phyloP scores from a whole-genome alignment of 164 flowering plant genomes.

The Vitis riparia region DNA sequence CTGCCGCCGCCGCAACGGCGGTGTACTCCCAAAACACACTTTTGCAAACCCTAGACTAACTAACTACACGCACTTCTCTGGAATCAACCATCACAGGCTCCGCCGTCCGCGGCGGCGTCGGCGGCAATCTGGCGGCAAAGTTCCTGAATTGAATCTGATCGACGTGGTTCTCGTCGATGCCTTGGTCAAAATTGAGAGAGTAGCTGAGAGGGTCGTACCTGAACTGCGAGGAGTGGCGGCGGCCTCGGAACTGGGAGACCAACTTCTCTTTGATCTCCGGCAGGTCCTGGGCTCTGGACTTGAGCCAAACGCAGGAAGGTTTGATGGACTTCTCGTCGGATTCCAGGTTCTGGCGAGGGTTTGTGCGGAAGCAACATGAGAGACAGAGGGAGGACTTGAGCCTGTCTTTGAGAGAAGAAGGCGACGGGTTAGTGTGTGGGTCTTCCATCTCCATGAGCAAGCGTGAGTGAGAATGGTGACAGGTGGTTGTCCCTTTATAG shows the following conservation, averaged over 20 bases:
- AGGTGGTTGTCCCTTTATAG: no score
- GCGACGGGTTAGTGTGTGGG: neutral
- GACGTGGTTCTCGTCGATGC: neutral
- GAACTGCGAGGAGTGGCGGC: neutral
- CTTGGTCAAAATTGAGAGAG: neutral
- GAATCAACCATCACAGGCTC: no score
- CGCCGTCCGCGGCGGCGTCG: neutral
- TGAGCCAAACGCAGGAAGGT: constrained; percentile 21
- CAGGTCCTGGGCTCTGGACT: neutral
- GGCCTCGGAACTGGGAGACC: neutral
- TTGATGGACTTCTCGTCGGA: constrained; percentile 14
- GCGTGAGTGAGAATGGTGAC: neutral
- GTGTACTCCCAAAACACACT: no score
- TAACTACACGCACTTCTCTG: no score
- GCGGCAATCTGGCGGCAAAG: neutral
- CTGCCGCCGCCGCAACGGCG: no score
- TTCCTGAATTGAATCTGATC: neutral
- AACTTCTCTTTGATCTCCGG: neutral
- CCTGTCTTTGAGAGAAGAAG: constrained; percentile 16
- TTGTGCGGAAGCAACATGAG: constrained; percentile 25
- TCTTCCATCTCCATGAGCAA: neutral
- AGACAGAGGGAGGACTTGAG: constrained; percentile 23
- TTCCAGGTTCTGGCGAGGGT: neutral
- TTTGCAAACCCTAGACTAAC: no score
- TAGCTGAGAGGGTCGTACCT: constrained; percentile 1